Evolutionary conservation across 2,329 filamentous ascomycete species (phyloP), one percentile per base, ranked within the genome.

Genomic region (Colletotrichum echinochloae): DNA sequence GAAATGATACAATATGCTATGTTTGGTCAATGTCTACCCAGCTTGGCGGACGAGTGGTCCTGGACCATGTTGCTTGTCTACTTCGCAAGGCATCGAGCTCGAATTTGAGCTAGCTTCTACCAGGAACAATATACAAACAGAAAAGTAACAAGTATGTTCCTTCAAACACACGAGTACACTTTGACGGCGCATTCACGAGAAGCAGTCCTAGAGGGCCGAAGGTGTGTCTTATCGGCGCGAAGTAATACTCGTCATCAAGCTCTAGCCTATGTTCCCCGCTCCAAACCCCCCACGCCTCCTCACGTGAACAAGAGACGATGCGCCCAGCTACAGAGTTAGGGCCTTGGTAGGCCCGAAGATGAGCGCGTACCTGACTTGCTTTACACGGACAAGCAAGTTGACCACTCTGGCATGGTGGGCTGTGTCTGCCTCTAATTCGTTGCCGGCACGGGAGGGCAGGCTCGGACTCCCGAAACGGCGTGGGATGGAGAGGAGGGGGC

Each of bases 251-350:
- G 2, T 33, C 33, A 12, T 37, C 52, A 37, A 23, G 23, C 11
- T 23, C 20, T 23, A 2, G 12, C n/a, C n/a, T n/a, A n/a, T n/a
- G n/a, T 18, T 14, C 51, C 8, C 18, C 18, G 18, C 51, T 7
- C 30, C 0, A 52, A 44, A n/a, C 51, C 51, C 51, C 59, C 60
- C 59, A 57, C 51, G 14, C 16, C 5, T 11, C 16, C 41, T 63
- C 65, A 67, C 60, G 65, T 67, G 65, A 67, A 60, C 16, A 28
- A 20, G 5, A 54, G 0, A 3, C 4, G 5, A 35, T 67, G 65
- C 60, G 23, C 11, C 23, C 16, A 3, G 20, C 18, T 1, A 28
- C 55, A 4, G 14, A 28, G 6, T n/a, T 6, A 8, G 35, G 54
- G 14, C 9, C 35, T n/a, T 18, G 23, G 20, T 30, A 57, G 23